Evolutionary conservation across 2,329 filamentous ascomycete genomes (phyloP).

Genomic region (Dissoconium aciculare): DNA sequence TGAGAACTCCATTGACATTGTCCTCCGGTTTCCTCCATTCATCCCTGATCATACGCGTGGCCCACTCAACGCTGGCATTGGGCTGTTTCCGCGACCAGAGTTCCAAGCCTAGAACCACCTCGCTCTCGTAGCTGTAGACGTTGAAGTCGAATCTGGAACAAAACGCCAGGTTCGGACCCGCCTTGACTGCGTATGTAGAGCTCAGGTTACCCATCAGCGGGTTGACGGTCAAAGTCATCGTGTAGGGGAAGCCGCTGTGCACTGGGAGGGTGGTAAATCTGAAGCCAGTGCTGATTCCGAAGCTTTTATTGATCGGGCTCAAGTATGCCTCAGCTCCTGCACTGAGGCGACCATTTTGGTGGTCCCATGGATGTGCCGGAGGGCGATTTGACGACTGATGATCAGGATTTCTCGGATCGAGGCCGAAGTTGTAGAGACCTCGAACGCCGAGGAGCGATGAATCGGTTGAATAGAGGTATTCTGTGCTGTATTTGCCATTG

Average conservation of each 20-base stretch:
- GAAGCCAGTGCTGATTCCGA: conserved; percentile 75
- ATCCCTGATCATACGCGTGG: conserved; percentile 28
- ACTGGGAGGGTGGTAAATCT: conserved; percentile 76
- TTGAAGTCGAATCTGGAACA: conserved; percentile 94
- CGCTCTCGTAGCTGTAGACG: conserved; percentile 93
- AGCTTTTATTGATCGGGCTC: conserved; percentile 83
- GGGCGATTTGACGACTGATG: conserved; percentile 10
- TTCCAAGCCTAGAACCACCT: conserved; percentile 82
- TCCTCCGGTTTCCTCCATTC: conserved; percentile 37
- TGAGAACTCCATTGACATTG: conserved; percentile 71
- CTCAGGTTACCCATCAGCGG: conserved; percentile 88
- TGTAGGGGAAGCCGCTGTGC: conserved; percentile 75
- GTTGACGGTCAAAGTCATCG: conserved; percentile 82
- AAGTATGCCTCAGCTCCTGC: conserved; percentile 92
- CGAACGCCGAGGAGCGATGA: conserved; percentile 76
- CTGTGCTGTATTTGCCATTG: conserved; percentile 70
- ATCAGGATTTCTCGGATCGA: conserved; percentile 39
- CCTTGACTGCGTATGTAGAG: conserved; percentile 81
- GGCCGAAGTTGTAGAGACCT: conserved; percentile 88
- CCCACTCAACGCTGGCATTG: conserved; percentile 30
- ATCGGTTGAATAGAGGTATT: conserved; percentile 84
- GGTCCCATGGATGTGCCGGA: conserved; percentile 33
- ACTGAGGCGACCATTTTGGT: conserved; percentile 68
- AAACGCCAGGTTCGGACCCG: conserved; percentile 65
- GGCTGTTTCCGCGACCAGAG: conserved; percentile 49